These are phyloP conservation scores for Neonectria neomacrospora DNA, from an alignment of 2,329 filamentous ascomycete species.

Conservation along the genomic window DNA sequence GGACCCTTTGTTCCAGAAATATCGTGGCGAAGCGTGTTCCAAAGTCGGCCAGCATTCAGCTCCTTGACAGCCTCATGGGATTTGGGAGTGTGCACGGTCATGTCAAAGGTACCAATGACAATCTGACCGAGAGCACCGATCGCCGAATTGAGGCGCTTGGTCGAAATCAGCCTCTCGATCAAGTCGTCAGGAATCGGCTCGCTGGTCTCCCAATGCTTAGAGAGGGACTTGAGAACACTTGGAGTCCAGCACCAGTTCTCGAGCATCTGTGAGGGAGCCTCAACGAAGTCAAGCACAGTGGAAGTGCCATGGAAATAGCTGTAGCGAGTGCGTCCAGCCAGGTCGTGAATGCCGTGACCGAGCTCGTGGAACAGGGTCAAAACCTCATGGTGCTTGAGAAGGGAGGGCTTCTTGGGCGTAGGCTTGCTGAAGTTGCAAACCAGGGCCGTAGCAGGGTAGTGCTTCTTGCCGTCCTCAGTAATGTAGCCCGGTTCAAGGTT, in stretches of 20 bases:
- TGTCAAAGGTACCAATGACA: conserved; percentile 85
- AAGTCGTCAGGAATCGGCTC: conserved; percentile 79
- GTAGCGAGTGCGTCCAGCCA: conserved; percentile 71
- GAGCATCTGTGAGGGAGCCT: conserved; percentile 78
- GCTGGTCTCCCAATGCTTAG: conserved; percentile 76
- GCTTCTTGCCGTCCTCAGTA: conserved; percentile 72
- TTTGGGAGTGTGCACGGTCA: conserved; percentile 79
- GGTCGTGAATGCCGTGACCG: conserved; percentile 76
- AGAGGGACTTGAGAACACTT: conserved; percentile 72
- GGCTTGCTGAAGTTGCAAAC: conserved; percentile 91
- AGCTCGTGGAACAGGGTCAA: conserved; percentile 85
- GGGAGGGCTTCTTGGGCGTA: conserved; percentile 77
- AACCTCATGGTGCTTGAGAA: conserved; percentile 86
- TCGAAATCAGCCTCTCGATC: conserved; percentile 77
- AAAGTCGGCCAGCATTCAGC: conserved; percentile 72
- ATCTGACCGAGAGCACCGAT: conserved; percentile 82
- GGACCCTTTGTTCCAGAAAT: conserved; percentile 81
- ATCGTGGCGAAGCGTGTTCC: conserved; percentile 78
- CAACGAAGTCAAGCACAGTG: conserved; percentile 75
- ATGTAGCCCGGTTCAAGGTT: conserved; percentile 79
- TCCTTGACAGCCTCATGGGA: conserved; percentile 75
- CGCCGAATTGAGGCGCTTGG: conserved; percentile 84
- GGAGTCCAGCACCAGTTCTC: conserved; percentile 82
- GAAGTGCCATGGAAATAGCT: conserved; percentile 75
- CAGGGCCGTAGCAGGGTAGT: conserved; percentile 81